A percentile compares a stretch with the other conserved stretches of the same genome.
Conservation (phyloP, 179 eudicot species). For the Silene vulgaris region DNA sequence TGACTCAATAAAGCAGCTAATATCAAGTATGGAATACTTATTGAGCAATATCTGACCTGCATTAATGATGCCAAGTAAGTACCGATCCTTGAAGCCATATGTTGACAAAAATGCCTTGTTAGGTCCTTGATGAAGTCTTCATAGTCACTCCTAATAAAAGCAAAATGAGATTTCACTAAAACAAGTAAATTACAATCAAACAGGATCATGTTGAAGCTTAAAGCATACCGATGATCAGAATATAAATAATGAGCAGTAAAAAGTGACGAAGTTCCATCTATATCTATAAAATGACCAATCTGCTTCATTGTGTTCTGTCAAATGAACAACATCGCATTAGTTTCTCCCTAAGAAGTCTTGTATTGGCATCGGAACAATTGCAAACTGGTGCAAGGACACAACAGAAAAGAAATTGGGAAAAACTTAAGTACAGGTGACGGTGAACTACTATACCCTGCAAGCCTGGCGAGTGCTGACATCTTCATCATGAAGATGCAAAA, state of each 20-base stretch:
- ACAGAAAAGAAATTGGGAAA: not conserved
- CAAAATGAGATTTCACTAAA: not conserved
- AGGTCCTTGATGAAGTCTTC: slow-evolving; percentile 87
- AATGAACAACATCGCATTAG: slow-evolving; percentile 20
- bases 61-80: slow-evolving; percentile 75
- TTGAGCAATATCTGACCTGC: slow-evolving; percentile 50
- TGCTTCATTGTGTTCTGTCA: slow-evolving; percentile 65
- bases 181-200: slow-evolving; percentile 6
- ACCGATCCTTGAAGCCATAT: slow-evolving; percentile 64
- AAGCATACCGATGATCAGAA: slow-evolving; percentile 72
- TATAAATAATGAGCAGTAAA: slow-evolving; percentile 53
- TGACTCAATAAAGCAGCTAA: not conserved
- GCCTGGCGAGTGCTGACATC: slow-evolving; percentile 73
- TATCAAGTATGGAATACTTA: not conserved
- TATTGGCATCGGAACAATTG: slow-evolving; percentile 3
- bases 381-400: not conserved
- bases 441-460: slow-evolving; percentile 59
- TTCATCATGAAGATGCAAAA: slow-evolving; percentile 91
- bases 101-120: slow-evolving; percentile 55
- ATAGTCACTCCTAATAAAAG: slow-evolving; percentile 68
- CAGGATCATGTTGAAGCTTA: not conserved
- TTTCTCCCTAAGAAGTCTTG: not conserved
- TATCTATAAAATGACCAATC: slow-evolving; percentile 56
- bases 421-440: not conserved
- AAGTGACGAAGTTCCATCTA: slow-evolving; percentile 52